phyloP scores from a whole-genome alignment of 305 asterid genomes.

The Fraxinus floribunda region DNA sequence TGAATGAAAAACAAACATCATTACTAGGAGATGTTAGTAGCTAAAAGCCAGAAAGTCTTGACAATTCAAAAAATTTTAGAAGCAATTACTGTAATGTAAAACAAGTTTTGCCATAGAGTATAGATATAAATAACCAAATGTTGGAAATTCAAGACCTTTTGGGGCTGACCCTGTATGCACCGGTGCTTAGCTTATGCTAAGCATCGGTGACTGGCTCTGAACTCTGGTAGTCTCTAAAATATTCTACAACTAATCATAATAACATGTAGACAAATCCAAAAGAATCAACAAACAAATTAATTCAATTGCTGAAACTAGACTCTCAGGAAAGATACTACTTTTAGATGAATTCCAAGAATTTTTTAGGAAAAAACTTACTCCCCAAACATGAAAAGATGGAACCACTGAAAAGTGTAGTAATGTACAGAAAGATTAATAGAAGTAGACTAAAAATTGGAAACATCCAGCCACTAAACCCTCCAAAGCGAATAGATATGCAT shows the following conservation, averaged over 20 bases:
- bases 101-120: not conserved
- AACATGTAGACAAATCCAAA: not conserved
- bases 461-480: not conserved
- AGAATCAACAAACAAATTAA: not conserved
- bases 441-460: not conserved
- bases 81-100: not conserved
- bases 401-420: not conserved
- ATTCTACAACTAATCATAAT: not conserved
- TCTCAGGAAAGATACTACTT: not conserved
- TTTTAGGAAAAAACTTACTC: not conserved
- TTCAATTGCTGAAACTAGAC: not conserved
- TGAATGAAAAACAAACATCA: not conserved
- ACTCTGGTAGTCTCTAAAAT: not conserved
- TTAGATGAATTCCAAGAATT: not conserved
- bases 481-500: not conserved
- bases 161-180: not conserved
- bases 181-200: not conserved
- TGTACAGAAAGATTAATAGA: not conserved
- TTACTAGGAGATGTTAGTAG: not conserved
- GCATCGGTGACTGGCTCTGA: not conserved
- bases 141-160: not conserved
- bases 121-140: conserved; percentile 4
- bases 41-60: not conserved
- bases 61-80: not conserved
- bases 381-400: not conserved